Evolutionary conservation across 495 filamentous ascomycete species (phyloP).

Genomic region (Barbatosphaeria neglecta): DNA sequence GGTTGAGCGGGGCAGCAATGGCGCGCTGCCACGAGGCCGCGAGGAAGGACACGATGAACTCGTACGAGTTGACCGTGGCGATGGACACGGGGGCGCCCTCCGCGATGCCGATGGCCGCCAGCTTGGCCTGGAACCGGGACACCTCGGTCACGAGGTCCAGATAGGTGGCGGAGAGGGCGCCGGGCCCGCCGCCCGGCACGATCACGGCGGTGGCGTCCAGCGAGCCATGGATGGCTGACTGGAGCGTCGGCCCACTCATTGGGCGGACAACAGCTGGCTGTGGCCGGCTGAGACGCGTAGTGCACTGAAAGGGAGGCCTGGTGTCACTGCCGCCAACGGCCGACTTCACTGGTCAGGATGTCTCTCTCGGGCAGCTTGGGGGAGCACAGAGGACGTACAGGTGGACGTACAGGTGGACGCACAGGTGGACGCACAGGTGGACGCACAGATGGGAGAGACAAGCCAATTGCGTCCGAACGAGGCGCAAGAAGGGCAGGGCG

Average conservation of each 20-base stretch:
- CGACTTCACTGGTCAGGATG: too few species aligned
- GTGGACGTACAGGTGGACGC: too few species aligned
- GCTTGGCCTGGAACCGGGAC: constrained; percentile 53
- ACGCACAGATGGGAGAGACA: too few species aligned
- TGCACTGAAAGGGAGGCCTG: too few species aligned
- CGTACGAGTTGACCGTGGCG: constrained; percentile 64
- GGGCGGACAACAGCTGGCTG: neutral
- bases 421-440: too few species aligned
- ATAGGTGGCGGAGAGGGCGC: constrained; percentile 52
- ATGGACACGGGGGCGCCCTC: constrained; percentile 60
- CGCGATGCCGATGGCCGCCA: constrained; percentile 57
- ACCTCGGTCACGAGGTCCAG: constrained; percentile 48
- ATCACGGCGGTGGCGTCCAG: constrained; percentile 46
- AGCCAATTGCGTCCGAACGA: too few species aligned
- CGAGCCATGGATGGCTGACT: constrained; percentile 30
- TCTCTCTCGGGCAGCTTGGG: too few species aligned
- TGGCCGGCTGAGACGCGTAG: too few species aligned
- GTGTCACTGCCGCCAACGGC: too few species aligned
- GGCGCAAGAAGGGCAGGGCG: too few species aligned
- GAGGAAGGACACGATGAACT: constrained; percentile 73
- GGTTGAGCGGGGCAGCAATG: constrained; percentile 71
- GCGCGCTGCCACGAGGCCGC: constrained; percentile 65
- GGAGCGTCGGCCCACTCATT: constrained; percentile 17
- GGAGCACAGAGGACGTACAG: too few species aligned
- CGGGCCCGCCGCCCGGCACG: constrained; percentile 48